phyloP scores from a whole-genome alignment of 345 rosid genomes.

The Populus ilicifolia region DNA sequence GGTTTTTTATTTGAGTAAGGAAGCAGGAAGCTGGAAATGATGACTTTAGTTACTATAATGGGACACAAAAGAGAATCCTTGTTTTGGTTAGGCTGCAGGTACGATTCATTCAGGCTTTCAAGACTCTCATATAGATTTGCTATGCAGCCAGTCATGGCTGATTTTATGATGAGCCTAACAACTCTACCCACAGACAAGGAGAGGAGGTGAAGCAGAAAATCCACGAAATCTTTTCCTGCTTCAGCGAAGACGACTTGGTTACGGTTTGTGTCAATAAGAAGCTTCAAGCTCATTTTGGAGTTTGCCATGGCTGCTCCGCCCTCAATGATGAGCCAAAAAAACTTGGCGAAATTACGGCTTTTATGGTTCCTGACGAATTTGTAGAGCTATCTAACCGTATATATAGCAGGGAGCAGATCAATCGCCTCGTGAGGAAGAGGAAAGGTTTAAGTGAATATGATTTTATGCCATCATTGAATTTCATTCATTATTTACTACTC shows the following conservation, averaged over 20 bases:
- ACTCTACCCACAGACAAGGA: not conserved
- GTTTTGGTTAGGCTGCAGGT: not conserved
- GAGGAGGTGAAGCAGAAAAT: slow-evolving; percentile 16
- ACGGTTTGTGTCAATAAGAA: not conserved
- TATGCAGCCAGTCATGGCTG: not conserved
- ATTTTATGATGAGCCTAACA: not conserved
- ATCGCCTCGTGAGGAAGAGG: too few species aligned
- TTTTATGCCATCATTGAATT: too few species aligned
- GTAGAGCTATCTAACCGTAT: too few species aligned
- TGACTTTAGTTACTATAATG: too few species aligned
- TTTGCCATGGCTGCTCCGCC: not conserved
- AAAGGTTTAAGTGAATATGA: too few species aligned
- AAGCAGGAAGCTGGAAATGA: not conserved
- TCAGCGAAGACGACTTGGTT: slow-evolving; percentile 13
- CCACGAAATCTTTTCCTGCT: slow-evolving; percentile 9
- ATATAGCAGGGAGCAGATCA: too few species aligned
- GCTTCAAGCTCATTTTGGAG: slow-evolving; percentile 10
- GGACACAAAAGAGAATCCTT: not conserved
- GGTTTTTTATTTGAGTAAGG: not conserved
- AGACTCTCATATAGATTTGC: not conserved
- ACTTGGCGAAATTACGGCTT: too few species aligned
- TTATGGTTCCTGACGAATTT: too few species aligned
- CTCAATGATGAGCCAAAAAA: too few species aligned
- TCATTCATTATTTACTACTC: too few species aligned
- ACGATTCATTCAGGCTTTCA: not conserved